Conservation (phyloP, 768 basidiomycete species). For the Boletus barrowsii region DNA sequence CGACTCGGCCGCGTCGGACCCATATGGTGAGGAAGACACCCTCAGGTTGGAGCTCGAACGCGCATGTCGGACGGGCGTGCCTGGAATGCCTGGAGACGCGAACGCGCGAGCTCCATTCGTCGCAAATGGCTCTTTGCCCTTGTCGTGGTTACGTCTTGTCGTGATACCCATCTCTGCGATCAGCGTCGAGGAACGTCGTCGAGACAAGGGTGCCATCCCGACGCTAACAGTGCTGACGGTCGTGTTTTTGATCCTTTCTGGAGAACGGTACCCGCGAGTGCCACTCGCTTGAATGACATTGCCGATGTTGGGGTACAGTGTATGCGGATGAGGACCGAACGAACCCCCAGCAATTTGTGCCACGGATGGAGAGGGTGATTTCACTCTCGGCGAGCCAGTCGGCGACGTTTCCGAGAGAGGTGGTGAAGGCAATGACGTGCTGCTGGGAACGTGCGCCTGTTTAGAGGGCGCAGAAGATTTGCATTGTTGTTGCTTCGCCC, state of each 20-base stretch:
- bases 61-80: slow-evolving; percentile 15
- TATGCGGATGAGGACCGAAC: neutral
- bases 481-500: slow-evolving; percentile 5
- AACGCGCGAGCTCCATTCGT: neutral
- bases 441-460: neutral
- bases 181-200: slow-evolving; percentile 30
- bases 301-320: slow-evolving; percentile 22
- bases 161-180: neutral
- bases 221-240: slow-evolving; percentile 28
- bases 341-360: slow-evolving; percentile 2
- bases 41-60: slow-evolving; percentile 29
- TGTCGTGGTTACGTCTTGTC: slow-evolving; percentile 4
- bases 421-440: slow-evolving; percentile 22
- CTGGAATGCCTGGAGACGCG: neutral
- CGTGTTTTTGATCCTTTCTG: slow-evolving; percentile 8
- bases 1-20: slow-evolving; percentile 10
- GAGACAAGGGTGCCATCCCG: slow-evolving; percentile 3
- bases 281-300: slow-evolving; percentile 15
- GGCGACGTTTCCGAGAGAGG: slow-evolving; percentile 28
- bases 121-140: slow-evolving; percentile 4
- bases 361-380: slow-evolving; percentile 12
- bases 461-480: neutral
- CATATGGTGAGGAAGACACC: slow-evolving; percentile 8
- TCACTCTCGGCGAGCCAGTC: slow-evolving; percentile 18
- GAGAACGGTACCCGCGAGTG: neutral